These are phyloP conservation scores for Scheffersomyces quercinus DNA, from an alignment of 1,139 yeast genomes.

Conservation along the genomic window DNA sequence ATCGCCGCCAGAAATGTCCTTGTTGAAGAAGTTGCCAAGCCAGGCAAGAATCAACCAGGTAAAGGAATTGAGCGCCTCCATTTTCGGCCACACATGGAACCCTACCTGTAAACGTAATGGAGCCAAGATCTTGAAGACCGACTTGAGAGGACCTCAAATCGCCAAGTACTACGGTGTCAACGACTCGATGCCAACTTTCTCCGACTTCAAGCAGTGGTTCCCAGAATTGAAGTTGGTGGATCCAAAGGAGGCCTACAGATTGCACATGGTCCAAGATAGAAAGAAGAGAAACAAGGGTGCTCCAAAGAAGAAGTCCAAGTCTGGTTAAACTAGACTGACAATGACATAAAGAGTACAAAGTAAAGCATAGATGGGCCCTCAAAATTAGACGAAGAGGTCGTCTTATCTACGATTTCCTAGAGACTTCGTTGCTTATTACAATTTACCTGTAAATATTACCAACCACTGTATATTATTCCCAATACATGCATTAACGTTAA, in stretches of 20 bases:
- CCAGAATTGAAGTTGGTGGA: constrained; percentile 64
- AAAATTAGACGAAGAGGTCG: too few relatives aligned
- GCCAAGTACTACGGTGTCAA: constrained; percentile 78
- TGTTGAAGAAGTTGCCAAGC: constrained; percentile 24
- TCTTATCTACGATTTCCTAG: too few relatives aligned
- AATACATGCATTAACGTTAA: background rate
- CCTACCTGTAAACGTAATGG: constrained; percentile 76
- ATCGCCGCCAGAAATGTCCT: constrained; percentile 2
- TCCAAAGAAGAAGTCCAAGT: constrained; percentile 64
- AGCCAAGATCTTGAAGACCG: constrained; percentile 67
- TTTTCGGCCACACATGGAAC: constrained; percentile 57
- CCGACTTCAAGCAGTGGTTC: constrained; percentile 57
- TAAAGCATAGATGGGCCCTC: too few relatives aligned
- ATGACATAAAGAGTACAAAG: background rate
- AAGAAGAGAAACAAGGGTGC: constrained; percentile 93
- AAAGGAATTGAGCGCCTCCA: constrained; percentile 55
- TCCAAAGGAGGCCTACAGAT: constrained; percentile 71
- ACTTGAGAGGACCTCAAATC: constrained; percentile 73
- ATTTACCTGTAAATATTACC: background rate
- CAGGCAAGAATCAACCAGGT: constrained; percentile 54
- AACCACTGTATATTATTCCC: background rate
- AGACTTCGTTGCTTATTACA: background rate
- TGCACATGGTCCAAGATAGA: constrained; percentile 63
- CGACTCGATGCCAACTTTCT: constrained; percentile 60
- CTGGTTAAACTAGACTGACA: constrained; percentile 1